Conservation (phyloP, 805 yeast genomes). For the Pichia exigua region DNA sequence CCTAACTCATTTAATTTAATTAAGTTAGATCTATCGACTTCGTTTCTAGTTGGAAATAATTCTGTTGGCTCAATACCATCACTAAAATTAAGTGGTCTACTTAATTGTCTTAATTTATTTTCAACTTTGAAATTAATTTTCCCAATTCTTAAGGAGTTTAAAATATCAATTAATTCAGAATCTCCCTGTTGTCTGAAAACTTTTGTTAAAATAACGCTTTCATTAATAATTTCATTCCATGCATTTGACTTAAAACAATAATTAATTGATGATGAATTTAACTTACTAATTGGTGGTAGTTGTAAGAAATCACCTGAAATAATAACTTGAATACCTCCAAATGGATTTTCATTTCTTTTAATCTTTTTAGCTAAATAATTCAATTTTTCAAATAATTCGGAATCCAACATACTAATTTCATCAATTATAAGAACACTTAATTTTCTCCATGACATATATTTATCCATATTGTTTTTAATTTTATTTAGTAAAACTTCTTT, state of each 20-base stretch:
- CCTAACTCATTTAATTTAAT: conserved; percentile 41
- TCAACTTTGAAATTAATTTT: conserved; percentile 43
- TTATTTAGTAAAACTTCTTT: conserved; percentile 37
- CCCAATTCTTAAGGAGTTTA: conserved; percentile 77
- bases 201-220: conserved; percentile 62
- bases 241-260: conserved; percentile 71
- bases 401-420: conserved; percentile 93
- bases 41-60: conserved; percentile 75
- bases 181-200: conserved; percentile 91
- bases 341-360: conserved; percentile 48
- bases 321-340: conserved; percentile 90
- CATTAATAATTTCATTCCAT: conserved; percentile 59
- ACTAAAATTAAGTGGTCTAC: conserved; percentile 47
- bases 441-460: conserved; percentile 52
- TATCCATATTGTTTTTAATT: conserved; percentile 39
- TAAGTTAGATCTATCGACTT: conserved; percentile 72
- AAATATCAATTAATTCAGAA: conserved; percentile 60
- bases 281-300: conserved; percentile 74
- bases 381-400: conserved; percentile 63
- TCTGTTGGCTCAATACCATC: conserved; percentile 89
- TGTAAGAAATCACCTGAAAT: conserved; percentile 96
- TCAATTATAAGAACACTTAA: conserved; percentile 75
- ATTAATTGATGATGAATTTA: conserved; percentile 28
- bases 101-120: conserved; percentile 40
- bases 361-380: conserved; percentile 57